Evolutionary conservation across 768 basidiomycete genomes (phyloP).

Genomic region (Rhodosporidiobolus sp.): DNA sequence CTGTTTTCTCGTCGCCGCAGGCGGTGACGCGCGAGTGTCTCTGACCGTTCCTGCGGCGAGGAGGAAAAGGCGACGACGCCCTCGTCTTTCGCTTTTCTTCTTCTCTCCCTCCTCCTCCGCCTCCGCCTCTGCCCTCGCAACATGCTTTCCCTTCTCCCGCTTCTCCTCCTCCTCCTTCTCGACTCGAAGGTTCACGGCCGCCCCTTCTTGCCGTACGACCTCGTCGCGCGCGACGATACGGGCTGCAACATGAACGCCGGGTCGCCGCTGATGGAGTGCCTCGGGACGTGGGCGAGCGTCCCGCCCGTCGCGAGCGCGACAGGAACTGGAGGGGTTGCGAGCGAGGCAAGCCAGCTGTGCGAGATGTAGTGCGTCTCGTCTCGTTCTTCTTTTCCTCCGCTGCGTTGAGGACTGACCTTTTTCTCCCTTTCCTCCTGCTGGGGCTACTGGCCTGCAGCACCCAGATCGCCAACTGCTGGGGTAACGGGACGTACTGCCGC

Average conservation of each 20-base stretch:
- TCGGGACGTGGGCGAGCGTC: conserved; percentile 27
- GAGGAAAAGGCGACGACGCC: no score
- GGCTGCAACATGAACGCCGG: conserved; percentile 32
- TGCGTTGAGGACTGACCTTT: neutral
- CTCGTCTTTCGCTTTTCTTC: neutral
- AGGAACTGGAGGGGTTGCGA: neutral
- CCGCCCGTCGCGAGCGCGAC: conserved; percentile 4
- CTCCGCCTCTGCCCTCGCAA: no score
- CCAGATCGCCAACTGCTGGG: conserved; percentile 39
- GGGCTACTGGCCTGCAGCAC: no score
- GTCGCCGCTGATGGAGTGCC: conserved; percentile 17
- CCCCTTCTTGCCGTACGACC: neutral
- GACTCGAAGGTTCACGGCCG: no score
- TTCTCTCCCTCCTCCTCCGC: neutral
- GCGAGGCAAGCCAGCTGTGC: conserved; percentile 16
- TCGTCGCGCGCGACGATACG: neutral
- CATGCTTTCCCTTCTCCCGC: neutral
- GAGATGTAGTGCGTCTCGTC: conserved; percentile 23
- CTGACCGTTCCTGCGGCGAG: no score
- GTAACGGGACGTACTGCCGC: conserved; percentile 27
- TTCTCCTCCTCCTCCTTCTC: neutral
- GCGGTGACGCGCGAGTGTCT: no score
- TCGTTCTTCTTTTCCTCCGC: neutral
- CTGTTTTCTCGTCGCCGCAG: no score
- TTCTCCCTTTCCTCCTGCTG: no score